Evolutionary conservation across 495 filamentous ascomycete species (phyloP), one percentile per base, ranked within the genome.

Genomic region (Podospora conica): DNA sequence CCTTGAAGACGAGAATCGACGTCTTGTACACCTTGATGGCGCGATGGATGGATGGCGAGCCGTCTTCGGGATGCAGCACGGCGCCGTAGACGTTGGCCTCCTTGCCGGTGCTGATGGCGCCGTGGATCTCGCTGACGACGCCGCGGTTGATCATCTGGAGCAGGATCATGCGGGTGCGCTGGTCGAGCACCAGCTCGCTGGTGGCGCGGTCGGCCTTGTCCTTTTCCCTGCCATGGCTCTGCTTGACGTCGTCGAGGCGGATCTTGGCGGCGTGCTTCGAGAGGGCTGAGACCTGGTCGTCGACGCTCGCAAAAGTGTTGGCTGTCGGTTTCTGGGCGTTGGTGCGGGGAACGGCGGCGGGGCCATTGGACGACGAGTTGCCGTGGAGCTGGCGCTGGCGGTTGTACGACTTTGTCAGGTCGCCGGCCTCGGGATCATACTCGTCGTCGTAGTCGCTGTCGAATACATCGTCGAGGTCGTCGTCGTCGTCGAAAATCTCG

Each of bases 11-110:
- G 48, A 98, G 78, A 65, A 97, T 97, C 55, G 88, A 89, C 0
- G 96, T 98, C 81, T 98, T 98, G 85, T 98, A 98, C 23, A 98
- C 90, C 77, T 98, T 98, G 80, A 98, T 92, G 15, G 95, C 95
- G 59, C 91, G 87, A 29, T 81, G 76, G 21, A 77, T 68, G 1
- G 74, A 66, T 8, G 69, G 65, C 67, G 91, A 87, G 27, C 79
- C 70, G 9, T 81, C 70, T 18, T 79, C 74, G 24, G 75, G 69
- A 22, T 83, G 77, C 12, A 77, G 71, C 15, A 79, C 69, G 7
- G 77, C 82, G 67, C 93, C 89, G 78, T 98, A 98, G 22, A 98
- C 95, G 68, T 98, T 98, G 56, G 95, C 95, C 77, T 98, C 95
- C 74, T 98, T 98, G 56, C 95, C 95, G 0, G 95, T 97, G 54